These are phyloP conservation scores for Ophiostoma triangulosporum DNA, from an alignment of 2,329 filamentous ascomycete genomes.

Conservation along the genomic window DNA sequence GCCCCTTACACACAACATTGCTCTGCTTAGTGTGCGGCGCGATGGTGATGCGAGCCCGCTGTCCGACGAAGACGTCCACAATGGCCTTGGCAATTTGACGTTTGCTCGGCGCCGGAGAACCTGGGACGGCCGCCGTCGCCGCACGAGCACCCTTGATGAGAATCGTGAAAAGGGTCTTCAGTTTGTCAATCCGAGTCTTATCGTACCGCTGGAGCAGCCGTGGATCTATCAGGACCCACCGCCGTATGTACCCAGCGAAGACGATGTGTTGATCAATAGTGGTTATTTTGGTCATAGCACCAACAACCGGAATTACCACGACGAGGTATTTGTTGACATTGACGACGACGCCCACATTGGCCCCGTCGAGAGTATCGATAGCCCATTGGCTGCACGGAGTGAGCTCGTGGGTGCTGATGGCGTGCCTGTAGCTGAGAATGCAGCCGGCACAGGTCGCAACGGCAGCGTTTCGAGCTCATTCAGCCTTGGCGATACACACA, in stretches of 20 bases:
- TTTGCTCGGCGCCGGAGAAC: conserved; percentile 14
- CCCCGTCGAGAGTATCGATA: background rate
- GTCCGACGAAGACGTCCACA: conserved; percentile 24
- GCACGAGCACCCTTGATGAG: conserved; percentile 58
- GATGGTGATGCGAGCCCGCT: conserved; percentile 38
- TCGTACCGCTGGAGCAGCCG: conserved; percentile 52
- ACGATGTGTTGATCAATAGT: conserved; percentile 5
- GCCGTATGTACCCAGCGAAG: conserved; percentile 18
- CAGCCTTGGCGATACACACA: conserved; percentile 36
- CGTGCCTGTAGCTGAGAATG: background rate
- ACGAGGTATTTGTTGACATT: conserved; percentile 8
- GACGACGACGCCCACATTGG: background rate
- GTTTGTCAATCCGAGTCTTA: conserved; percentile 67
- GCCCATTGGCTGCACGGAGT: background rate
- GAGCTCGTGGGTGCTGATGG: background rate
- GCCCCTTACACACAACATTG: conserved; percentile 84
- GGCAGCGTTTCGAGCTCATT: conserved; percentile 26
- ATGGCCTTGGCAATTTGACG: conserved; percentile 25
- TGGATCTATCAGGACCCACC: conserved; percentile 53
- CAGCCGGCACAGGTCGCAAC: conserved; percentile 20
- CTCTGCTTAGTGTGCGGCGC: conserved; percentile 67
- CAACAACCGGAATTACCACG: background rate
- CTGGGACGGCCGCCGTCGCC: conserved; percentile 22
- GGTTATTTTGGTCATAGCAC: background rate
- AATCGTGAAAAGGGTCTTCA: conserved; percentile 52